phyloP scores from a whole-genome alignment of 306 rosid genomes.

The Acacia melanoxylon region DNA sequence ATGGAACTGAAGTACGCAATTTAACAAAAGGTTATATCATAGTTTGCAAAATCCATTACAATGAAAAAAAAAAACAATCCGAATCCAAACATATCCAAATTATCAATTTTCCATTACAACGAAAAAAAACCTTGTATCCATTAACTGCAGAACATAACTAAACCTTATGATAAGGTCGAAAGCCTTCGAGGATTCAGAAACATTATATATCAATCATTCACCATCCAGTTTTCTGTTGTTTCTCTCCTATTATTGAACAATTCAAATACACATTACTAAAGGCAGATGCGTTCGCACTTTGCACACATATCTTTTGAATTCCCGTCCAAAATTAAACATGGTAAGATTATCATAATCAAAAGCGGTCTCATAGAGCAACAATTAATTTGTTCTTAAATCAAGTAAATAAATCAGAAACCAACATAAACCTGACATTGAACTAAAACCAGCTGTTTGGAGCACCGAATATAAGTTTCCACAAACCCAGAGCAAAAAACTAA shows the following conservation, averaged over 20 bases:
- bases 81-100: neutral
- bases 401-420: slow-evolving; percentile 4
- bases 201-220: neutral
- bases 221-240: neutral
- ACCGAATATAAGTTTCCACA: too few species aligned
- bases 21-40: neutral
- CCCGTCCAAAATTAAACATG: neutral
- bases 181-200: neutral
- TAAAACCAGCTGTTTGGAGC: too few species aligned
- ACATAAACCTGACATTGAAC: too few species aligned
- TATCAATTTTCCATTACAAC: neutral
- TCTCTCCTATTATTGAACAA: neutral
- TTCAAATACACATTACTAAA: neutral
- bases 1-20: neutral
- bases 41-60: neutral
- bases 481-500: too few species aligned
- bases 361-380: slow-evolving; percentile 18
- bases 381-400: neutral
- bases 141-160: neutral
- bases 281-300: neutral
- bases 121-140: neutral
- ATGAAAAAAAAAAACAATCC: neutral
- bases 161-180: neutral
- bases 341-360: slow-evolving; percentile 1
- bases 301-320: neutral